These are phyloP conservation scores for Eucalyptus fibrosa DNA, from an alignment of 345 rosid species.

Conservation along the genomic window DNA sequence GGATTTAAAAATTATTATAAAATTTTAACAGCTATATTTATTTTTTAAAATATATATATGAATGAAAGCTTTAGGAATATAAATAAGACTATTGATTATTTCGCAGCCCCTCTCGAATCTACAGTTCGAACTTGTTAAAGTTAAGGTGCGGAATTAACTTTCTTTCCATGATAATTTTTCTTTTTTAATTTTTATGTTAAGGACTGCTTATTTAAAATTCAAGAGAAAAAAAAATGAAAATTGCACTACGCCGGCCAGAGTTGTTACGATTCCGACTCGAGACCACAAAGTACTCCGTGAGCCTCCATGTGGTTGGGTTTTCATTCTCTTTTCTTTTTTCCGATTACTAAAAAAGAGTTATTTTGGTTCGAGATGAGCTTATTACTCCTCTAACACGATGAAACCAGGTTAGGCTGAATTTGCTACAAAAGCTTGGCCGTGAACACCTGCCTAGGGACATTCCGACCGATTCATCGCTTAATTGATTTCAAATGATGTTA, in stretches of 20 bases:
- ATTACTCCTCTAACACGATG: accelerated
- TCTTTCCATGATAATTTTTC: neutral
- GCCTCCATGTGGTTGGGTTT: neutral
- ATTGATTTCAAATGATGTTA: no score
- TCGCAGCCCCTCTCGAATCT: neutral
- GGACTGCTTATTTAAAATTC: neutral
- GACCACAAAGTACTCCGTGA: neutral
- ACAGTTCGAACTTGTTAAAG: neutral
- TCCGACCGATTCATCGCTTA: neutral
- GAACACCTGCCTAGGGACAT: neutral
- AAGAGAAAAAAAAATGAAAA: neutral
- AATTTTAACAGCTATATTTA: neutral
- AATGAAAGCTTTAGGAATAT: neutral
- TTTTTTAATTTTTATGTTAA: neutral
- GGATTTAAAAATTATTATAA: neutral
- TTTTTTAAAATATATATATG: neutral
- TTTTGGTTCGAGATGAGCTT: neutral
- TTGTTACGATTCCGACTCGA: accelerated
- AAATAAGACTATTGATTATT: neutral
- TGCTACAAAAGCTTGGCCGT: accelerated
- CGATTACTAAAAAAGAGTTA: accelerated
- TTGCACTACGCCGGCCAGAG: accelerated
- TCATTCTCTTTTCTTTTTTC: no score
- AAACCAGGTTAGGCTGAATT: accelerated
- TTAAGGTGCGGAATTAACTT: neutral